Percentiles rank a stretch among this genome's conserved stretches.
Evolutionary conservation across 2,329 filamentous ascomycete genomes (phyloP).

Genomic region (Colletotrichum sidae): DNA sequence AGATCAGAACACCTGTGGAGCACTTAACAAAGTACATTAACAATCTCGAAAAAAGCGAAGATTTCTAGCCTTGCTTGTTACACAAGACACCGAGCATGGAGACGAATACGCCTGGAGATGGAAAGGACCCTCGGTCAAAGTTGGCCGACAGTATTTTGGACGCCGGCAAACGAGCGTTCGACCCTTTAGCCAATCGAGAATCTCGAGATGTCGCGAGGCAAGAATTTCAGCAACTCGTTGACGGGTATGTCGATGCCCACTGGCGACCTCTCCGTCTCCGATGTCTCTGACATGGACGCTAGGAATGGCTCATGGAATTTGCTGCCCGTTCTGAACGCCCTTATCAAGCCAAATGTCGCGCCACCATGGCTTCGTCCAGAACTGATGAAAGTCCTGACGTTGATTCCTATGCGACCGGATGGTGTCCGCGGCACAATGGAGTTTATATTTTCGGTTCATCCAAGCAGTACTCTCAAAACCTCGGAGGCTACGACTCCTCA

Average conservation of each 20-base stretch:
- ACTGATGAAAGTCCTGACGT: slow-evolving; percentile 68
- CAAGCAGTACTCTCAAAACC: slow-evolving; percentile 57
- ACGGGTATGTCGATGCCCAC: slow-evolving; percentile 52
- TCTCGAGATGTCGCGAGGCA: slow-evolving; percentile 47
- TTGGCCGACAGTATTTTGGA: slow-evolving; percentile 50
- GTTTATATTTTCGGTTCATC: slow-evolving; percentile 77
- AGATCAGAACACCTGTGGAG: background rate
- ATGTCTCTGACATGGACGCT: slow-evolving; percentile 23
- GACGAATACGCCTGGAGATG: slow-evolving; percentile 19
- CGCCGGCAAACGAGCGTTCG: slow-evolving; percentile 61
- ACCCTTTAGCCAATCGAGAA: slow-evolving; percentile 52
- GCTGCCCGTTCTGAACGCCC: slow-evolving; percentile 70
- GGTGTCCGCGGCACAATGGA: slow-evolving; percentile 77
- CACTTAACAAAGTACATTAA: background rate
- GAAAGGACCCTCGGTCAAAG: slow-evolving; percentile 21
- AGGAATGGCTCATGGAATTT: slow-evolving; percentile 61
- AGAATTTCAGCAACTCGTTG: slow-evolving; percentile 61
- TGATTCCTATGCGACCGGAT: slow-evolving; percentile 69
- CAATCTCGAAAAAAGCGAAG: background rate
- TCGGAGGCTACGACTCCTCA: slow-evolving; percentile 58
- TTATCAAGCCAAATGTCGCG: slow-evolving; percentile 70
- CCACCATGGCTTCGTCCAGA: slow-evolving; percentile 70
- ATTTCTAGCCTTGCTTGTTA: background rate
- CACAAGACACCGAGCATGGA: slow-evolving; percentile 26
- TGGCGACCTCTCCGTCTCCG: slow-evolving; percentile 38